Evolutionary conservation across 2,329 filamentous ascomycete genomes (phyloP).

Genomic region (Amylocarpus encephaloides): DNA sequence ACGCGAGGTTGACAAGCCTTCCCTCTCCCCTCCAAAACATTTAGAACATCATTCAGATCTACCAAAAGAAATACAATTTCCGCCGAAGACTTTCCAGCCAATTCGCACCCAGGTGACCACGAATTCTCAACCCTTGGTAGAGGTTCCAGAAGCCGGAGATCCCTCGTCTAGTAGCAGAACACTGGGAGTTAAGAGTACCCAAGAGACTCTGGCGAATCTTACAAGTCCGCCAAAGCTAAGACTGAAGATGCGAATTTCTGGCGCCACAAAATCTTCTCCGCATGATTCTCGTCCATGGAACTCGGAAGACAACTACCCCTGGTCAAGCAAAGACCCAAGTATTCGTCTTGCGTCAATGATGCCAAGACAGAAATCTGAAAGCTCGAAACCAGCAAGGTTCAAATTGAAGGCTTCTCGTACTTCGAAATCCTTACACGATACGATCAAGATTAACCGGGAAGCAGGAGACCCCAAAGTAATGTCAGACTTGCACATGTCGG

Average conservation of each 20-base stretch:
- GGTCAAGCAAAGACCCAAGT: slow-evolving; percentile 14
- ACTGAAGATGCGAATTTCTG: slow-evolving; percentile 21
- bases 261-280: slow-evolving; percentile 13
- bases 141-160: neutral
- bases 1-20: slow-evolving; percentile 7
- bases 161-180: neutral
- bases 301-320: slow-evolving; percentile 21
- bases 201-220: slow-evolving; percentile 1
- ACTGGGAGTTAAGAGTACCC: neutral
- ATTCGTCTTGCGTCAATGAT: slow-evolving; percentile 5
- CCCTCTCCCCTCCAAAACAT: slow-evolving; percentile 9
- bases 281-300: slow-evolving; percentile 19
- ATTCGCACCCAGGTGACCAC: neutral
- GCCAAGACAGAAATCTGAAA: slow-evolving; percentile 2
- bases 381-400: slow-evolving; percentile 22
- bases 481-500: slow-evolving; percentile 23
- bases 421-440: slow-evolving; percentile 25
- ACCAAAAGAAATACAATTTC: neutral
- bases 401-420: slow-evolving; percentile 27
- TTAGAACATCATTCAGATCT: neutral
- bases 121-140: neutral
- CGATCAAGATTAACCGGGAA: slow-evolving; percentile 26
- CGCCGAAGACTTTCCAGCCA: neutral
- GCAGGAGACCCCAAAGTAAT: slow-evolving; percentile 15
- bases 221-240: slow-evolving; percentile 23